Percentiles rank a stretch among this genome's conserved stretches.
phyloP scores from a whole-genome alignment of 108 stramenopile species.

The Pseudonitzschia pungens region DNA sequence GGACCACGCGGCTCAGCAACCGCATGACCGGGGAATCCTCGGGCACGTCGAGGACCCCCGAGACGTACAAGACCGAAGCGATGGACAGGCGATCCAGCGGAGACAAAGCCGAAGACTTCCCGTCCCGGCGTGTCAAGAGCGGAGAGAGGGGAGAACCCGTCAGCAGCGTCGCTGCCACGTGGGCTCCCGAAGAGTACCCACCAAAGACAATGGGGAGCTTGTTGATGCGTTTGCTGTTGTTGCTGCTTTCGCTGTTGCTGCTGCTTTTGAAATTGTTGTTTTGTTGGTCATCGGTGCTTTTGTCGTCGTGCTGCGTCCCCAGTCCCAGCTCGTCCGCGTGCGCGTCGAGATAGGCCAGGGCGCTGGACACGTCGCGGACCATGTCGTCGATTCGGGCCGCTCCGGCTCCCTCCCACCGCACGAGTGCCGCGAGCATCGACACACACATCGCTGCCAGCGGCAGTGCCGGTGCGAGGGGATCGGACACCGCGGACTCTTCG shows the following conservation, averaged over 20 bases:
- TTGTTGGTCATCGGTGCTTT: not conserved
- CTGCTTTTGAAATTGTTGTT: no score
- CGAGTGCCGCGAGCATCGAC: no score
- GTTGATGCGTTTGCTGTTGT: no score
- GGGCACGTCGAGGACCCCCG: slow-evolving; percentile 18
- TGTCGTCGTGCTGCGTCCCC: not conserved
- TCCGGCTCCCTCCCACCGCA: slow-evolving; percentile 19
- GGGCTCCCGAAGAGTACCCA: slow-evolving; percentile 67
- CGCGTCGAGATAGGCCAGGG: slow-evolving; percentile 46
- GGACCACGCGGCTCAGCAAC: slow-evolving; percentile 3
- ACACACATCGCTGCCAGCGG: no score
- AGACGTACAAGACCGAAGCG: slow-evolving; percentile 17
- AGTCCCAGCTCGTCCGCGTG: slow-evolving; percentile 12
- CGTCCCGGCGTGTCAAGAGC: not conserved
- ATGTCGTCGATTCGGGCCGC: slow-evolving; percentile 58
- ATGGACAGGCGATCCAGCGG: not conserved
- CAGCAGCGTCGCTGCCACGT: slow-evolving; percentile 54
- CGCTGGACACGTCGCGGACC: slow-evolving; percentile 59
- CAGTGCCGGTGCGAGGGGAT: no score
- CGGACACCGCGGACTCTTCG: no score
- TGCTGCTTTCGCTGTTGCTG: no score
- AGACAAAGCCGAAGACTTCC: no score
- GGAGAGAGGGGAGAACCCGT: not conserved
- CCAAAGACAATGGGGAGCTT: slow-evolving; percentile 47
- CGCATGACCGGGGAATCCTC: slow-evolving; percentile 14